phyloP scores from a whole-genome alignment of 164 flowering plant genomes.

The Taxillus chinensis region DNA sequence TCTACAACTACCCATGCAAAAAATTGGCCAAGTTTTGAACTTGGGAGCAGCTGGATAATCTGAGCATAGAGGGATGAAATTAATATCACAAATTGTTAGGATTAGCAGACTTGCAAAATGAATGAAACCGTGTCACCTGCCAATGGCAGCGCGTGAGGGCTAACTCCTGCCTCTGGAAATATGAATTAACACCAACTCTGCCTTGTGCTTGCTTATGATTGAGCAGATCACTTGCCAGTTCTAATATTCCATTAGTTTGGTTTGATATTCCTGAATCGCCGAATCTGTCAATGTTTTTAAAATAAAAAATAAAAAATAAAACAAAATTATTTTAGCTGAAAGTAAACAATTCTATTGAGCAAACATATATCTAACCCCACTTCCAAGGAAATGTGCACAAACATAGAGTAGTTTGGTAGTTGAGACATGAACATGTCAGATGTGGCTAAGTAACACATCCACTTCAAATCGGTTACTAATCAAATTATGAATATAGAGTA shows the following conservation, averaged over 20 bases:
- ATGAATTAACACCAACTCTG: constrained; percentile 58
- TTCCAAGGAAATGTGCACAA: too few relatives aligned
- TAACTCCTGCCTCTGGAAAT: constrained; percentile 60
- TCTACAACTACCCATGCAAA: constrained; percentile 89
- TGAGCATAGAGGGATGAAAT: constrained; percentile 21
- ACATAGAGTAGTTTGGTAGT: too few relatives aligned
- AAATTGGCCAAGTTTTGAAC: constrained; percentile 56
- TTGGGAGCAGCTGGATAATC: constrained; percentile 80
- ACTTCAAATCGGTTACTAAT: too few relatives aligned
- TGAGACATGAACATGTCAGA: too few relatives aligned
- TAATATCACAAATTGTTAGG: constrained; percentile 8
- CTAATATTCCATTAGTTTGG: constrained; percentile 20
- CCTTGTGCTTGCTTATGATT: constrained; percentile 29
- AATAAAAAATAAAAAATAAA: constrained; percentile 8
- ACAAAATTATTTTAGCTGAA: not conserved
- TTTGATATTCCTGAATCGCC: constrained; percentile 22
- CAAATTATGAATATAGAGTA: too few relatives aligned
- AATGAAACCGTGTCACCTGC: constrained; percentile 55
- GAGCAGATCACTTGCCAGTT: constrained; percentile 13
- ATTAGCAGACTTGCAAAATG: not conserved
- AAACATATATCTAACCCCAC: not conserved
- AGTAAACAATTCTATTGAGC: not conserved
- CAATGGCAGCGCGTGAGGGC: constrained; percentile 59
- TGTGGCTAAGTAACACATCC: too few relatives aligned
- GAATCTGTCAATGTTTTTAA: constrained; percentile 33